A percentile compares a stretch with the other conserved stretches of the same genome.
Conservation (phyloP, 768 basidiomycete species). For the Cyclocybe cylindracea region DNA sequence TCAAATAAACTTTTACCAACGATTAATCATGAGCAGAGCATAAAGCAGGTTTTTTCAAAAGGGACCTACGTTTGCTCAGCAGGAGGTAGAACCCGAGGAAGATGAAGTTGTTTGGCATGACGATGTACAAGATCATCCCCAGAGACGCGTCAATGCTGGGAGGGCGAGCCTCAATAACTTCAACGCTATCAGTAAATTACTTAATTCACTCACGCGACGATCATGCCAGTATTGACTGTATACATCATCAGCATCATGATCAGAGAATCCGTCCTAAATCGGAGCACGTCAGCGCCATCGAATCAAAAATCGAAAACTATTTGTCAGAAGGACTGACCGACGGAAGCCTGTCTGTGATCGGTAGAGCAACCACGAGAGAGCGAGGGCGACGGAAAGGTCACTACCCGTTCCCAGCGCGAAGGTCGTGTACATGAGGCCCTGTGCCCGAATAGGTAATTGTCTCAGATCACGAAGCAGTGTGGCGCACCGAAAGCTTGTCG, state of each 20-base stretch:
- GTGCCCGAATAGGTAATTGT: background rate
- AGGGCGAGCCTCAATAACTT: background rate
- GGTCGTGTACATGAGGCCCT: slow-evolving; percentile 54
- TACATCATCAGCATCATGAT: slow-evolving; percentile 50
- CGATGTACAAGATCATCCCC: slow-evolving; percentile 46
- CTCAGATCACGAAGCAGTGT: background rate
- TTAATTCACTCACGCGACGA: slow-evolving; percentile 36
- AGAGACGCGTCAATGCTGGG: slow-evolving; percentile 45
- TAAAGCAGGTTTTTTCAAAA: background rate
- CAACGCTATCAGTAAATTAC: background rate
- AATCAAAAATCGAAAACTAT: background rate
- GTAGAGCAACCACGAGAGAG: slow-evolving; percentile 49
- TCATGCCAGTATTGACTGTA: slow-evolving; percentile 55
- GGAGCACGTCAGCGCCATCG: background rate
- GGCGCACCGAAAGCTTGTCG: slow-evolving; percentile 36
- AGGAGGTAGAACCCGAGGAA: slow-evolving; percentile 55
- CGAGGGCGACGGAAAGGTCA: slow-evolving; percentile 51
- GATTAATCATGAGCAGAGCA: background rate
- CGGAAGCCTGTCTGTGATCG: slow-evolving; percentile 52
- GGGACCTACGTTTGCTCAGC: slow-evolving; percentile 49
- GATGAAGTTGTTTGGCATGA: slow-evolving; percentile 57
- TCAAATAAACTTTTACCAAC: slow-evolving; percentile 48
- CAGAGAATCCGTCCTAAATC: slow-evolving; percentile 49
- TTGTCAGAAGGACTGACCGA: slow-evolving; percentile 30
- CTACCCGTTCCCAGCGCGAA: slow-evolving; percentile 51